Base-by-base conservation (phyloP, 805 yeast species). In the Isabelozyma pseudorhagii region DNA sequence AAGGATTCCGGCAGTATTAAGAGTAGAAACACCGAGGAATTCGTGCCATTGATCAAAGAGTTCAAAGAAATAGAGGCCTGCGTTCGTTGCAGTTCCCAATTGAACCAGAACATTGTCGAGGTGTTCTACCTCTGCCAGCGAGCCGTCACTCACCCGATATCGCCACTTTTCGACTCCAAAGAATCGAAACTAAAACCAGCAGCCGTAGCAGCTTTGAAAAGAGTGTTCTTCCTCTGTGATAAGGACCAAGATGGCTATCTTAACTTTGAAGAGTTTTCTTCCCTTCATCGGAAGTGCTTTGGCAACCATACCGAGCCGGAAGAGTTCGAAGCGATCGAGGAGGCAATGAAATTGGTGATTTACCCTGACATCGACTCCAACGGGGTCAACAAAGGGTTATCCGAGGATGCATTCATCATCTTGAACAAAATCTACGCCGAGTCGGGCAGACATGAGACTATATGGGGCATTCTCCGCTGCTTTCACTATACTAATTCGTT, bases 1-100 rank as follows among this genome's bases (percentile, higher is more conserved):
- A 59, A 70, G 13, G 81, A 79, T 43, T 69, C 80, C 0, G 80
- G 79, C 36, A 62, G 72, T 1, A 75, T 83, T 40, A 66, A 65
- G 50, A 57, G 62, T 34, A 71, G 63, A 52, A 70, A 72, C 52
- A 78, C 82, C 38, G 97, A 91, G 45, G 97, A 94, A 59, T 85
- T 92, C 68, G 77, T 89, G 5, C 96, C 97, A 0, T 73, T 93
- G 38, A 71, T 92, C 62, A 83, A 89, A 59, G 97, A 94, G 61
- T 94, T 87, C 69, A 93, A 94, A 64, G 98, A 94, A 60, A 87
- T 93, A 18, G 98, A 92, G 63, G 86, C 96, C 0, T 93, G 97
- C 58, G 83, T 94, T 28, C 76, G 96, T 50, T 84, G 96, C 56
- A 87, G 96, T 58, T 97, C 98, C 2, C 86, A 85, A 57, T 80